Conservation (phyloP, 495 filamentous ascomycete species). For the Hypoxylon trugodes region DNA sequence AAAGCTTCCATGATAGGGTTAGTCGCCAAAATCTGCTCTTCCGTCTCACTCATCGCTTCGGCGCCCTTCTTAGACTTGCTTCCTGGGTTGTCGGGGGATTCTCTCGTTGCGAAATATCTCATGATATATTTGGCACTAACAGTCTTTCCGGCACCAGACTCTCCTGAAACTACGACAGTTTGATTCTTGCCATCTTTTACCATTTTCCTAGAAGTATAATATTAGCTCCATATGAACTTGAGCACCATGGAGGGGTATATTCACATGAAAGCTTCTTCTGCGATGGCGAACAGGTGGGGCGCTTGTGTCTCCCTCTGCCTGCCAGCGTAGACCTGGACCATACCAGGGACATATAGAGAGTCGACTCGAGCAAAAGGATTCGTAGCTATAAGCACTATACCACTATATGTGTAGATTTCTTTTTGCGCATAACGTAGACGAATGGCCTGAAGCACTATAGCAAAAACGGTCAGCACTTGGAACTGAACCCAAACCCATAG, state of each 20-base stretch:
- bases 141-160: constrained; percentile 98
- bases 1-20: constrained; percentile 99
- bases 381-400: constrained; percentile 97
- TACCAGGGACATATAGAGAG: constrained; percentile 97
- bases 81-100: constrained; percentile 88
- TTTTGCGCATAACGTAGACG: constrained; percentile 97
- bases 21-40: constrained; percentile 96
- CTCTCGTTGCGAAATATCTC: constrained; percentile 98
- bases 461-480: constrained; percentile 24
- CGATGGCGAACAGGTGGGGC: constrained; percentile 98
- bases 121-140: constrained; percentile 99
- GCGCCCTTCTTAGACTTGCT: constrained; percentile 78
- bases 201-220: constrained; percentile 79
- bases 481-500: constrained; percentile 46
- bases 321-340: constrained; percentile 98
- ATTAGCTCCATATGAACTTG: constrained; percentile 25
- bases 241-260: constrained; percentile 39
- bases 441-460: constrained; percentile 92
- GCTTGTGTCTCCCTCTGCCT: constrained; percentile 96
- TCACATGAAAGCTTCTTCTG: constrained; percentile 98
- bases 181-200: constrained; percentile 94
- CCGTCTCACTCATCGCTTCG: constrained; percentile 96
- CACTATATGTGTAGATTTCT: constrained; percentile 99
- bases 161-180: constrained; percentile 97
- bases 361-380: constrained; percentile 98